Percentiles rank a stretch among this genome's conserved stretches.
Conservation (phyloP, 805 yeast genomes). For the Candida quercuum region DNA sequence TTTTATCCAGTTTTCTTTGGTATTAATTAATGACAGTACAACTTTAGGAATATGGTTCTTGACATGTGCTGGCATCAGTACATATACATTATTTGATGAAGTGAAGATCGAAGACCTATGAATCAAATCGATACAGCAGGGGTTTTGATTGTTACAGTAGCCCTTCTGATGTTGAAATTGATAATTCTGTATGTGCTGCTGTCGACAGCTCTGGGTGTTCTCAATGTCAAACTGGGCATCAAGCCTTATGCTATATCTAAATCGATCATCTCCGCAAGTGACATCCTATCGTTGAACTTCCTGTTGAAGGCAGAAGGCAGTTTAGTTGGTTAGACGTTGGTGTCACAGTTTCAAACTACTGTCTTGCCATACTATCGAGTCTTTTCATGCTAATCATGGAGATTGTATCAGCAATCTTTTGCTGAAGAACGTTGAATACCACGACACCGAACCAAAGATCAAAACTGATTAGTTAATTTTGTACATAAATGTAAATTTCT, state of each 20-base stretch:
- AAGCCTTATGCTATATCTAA: slow-evolving; percentile 81
- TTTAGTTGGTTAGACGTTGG: slow-evolving; percentile 99
- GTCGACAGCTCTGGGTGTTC: slow-evolving; percentile 80
- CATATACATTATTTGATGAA: slow-evolving; percentile 82
- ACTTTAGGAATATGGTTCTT: slow-evolving; percentile 48
- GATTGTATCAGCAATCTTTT: slow-evolving; percentile 69
- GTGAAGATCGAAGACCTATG: slow-evolving; percentile 76
- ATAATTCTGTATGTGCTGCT: slow-evolving; percentile 83
- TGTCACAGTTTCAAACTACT: slow-evolving; percentile 88
- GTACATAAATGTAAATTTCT: too few relatives aligned
- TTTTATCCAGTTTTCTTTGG: slow-evolving; percentile 59
- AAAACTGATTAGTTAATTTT: slow-evolving; percentile 6
- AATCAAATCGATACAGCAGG: slow-evolving; percentile 68
- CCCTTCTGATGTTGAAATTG: slow-evolving; percentile 79
- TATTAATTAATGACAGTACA: slow-evolving; percentile 22
- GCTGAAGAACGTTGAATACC: slow-evolving; percentile 56
- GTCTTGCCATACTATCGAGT: slow-evolving; percentile 83
- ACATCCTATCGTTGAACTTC: slow-evolving; percentile 84
- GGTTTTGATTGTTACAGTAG: slow-evolving; percentile 45
- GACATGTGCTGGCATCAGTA: slow-evolving; percentile 65
- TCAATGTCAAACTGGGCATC: slow-evolving; percentile 74
- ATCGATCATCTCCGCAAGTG: slow-evolving; percentile 83
- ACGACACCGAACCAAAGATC: slow-evolving; percentile 10
- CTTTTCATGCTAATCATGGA: slow-evolving; percentile 84
- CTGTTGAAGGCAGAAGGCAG: slow-evolving; percentile 90